Percentiles rank a stretch among this genome's conserved stretches.
Evolutionary conservation across 169 alveolate species (phyloP).

Genomic region (Eimeria praecox): DNA sequence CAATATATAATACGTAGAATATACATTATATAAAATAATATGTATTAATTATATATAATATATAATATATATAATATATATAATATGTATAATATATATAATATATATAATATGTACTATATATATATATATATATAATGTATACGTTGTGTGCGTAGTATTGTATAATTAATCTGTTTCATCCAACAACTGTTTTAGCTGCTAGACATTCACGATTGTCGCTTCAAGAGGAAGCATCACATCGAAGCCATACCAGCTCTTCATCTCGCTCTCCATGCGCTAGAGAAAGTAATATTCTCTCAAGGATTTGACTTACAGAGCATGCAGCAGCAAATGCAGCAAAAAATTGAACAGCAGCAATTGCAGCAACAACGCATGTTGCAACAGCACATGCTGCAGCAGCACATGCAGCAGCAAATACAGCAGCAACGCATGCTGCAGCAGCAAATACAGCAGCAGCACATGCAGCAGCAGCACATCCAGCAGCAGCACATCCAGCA

Average conservation of each 20-base stretch:
- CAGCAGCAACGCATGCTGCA: too few relatives aligned
- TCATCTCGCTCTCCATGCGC: neutral
- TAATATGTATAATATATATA: neutral
- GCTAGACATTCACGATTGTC: conserved; percentile 27
- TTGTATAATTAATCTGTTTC: too few relatives aligned
- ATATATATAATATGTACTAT: too few relatives aligned
- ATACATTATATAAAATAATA: too few relatives aligned
- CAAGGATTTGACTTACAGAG: neutral
- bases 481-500: neutral
- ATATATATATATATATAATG: neutral
- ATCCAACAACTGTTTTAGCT: neutral
- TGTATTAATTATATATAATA: too few relatives aligned
- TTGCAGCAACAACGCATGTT: neutral
- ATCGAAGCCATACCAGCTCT: conserved; percentile 9
- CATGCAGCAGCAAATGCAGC: neutral
- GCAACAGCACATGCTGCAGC: neutral
- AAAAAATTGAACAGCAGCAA: neutral
- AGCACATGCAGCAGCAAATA: neutral
- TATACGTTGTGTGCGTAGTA: too few relatives aligned
- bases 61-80: too few relatives aligned
- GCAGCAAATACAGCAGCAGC: neutral
- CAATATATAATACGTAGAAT: neutral
- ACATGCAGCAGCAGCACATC: neutral
- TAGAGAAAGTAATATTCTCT: neutral
- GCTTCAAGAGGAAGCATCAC: neutral